A percentile compares a stretch with the other conserved stretches of the same genome.
Conservation (phyloP, 306 rosid species). For the Cucumis cinereus region DNA sequence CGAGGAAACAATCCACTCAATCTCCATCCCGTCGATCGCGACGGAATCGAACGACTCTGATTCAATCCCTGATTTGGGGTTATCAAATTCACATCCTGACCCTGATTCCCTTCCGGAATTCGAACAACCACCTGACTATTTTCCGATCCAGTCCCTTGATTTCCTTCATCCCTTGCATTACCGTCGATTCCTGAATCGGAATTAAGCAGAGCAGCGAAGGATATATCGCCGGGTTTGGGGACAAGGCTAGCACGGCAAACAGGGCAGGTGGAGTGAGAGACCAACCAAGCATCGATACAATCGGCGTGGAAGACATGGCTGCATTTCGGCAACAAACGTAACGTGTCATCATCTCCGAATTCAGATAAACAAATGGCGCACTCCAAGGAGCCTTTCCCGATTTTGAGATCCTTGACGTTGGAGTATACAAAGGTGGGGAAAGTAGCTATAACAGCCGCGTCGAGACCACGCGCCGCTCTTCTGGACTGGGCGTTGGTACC, state of each 20-base stretch:
- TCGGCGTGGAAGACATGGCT: constrained; percentile 76
- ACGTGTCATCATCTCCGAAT: constrained; percentile 59
- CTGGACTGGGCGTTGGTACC: constrained; percentile 11
- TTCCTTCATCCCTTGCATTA: background rate
- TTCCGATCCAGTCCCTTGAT: background rate
- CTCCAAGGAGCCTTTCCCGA: constrained; percentile 59
- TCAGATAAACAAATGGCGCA: constrained; percentile 86
- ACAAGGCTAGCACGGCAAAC: constrained; percentile 64
- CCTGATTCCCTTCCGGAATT: background rate
- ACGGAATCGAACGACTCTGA: background rate
- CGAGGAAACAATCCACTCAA: background rate
- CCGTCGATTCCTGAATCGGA: constrained; percentile 3
- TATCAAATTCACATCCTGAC: constrained; percentile 14
- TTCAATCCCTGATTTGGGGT: background rate
- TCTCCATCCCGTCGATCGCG: constrained; percentile 11
- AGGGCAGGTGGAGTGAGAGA: constrained; percentile 68
- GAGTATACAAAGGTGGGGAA: constrained; percentile 76
- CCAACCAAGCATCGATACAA: constrained; percentile 76
- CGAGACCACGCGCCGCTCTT: constrained; percentile 36
- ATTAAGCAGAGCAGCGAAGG: background rate
- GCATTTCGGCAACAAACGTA: constrained; percentile 80
- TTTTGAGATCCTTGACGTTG: constrained; percentile 46
- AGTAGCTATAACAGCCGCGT: constrained; percentile 31
- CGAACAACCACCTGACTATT: background rate
- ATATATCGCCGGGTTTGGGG: constrained; percentile 37